Percentiles rank a stretch among this genome's conserved stretches.
phyloP scores from a whole-genome alignment of 2,329 filamentous ascomycete genomes.

The Hypomyces rosellus region DNA sequence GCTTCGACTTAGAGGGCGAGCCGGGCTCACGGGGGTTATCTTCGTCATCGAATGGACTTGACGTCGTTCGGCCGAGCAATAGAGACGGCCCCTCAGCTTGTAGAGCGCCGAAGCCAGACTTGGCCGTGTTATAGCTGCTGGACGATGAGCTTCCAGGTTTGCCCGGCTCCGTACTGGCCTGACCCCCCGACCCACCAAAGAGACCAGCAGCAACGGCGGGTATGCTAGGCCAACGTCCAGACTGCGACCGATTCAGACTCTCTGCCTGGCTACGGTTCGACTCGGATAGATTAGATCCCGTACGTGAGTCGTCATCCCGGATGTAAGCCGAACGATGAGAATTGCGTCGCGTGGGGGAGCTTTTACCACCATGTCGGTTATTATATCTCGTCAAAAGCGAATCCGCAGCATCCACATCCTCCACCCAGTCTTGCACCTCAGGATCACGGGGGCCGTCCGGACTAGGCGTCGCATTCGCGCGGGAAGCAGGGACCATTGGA shows the following conservation, averaged over 20 bases:
- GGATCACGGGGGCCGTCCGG: constrained; percentile 39
- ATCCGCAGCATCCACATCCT: constrained; percentile 49
- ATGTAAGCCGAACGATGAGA: constrained; percentile 30
- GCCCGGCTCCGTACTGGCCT: constrained; percentile 21
- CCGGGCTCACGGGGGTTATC: constrained; percentile 36
- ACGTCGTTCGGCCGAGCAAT: constrained; percentile 29
- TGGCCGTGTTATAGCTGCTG: constrained; percentile 48
- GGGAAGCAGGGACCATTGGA: constrained; percentile 23
- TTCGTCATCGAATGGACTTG: constrained; percentile 25
- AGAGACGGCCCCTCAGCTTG: constrained; percentile 48
- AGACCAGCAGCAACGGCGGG: constrained; percentile 21
- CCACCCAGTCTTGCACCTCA: constrained; percentile 53
- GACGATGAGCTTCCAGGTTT: constrained; percentile 36
- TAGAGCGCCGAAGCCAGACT: constrained; percentile 44
- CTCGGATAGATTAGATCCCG: constrained; percentile 52
- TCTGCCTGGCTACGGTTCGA: constrained; percentile 41
- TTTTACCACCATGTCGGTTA: constrained; percentile 23
- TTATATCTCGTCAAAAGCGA: constrained; percentile 43
- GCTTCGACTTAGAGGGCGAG: constrained; percentile 52
- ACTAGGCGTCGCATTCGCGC: constrained; percentile 32
- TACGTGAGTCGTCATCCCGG: constrained; percentile 45
- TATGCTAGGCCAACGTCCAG: constrained; percentile 29
- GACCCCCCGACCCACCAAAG: constrained; percentile 21
- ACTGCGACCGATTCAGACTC: constrained; percentile 30
- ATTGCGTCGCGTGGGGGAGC: constrained; percentile 33